Base-by-base conservation (phyloP, 139 green algal genomes). In the Pseudopediastrum boryanum region DNA sequence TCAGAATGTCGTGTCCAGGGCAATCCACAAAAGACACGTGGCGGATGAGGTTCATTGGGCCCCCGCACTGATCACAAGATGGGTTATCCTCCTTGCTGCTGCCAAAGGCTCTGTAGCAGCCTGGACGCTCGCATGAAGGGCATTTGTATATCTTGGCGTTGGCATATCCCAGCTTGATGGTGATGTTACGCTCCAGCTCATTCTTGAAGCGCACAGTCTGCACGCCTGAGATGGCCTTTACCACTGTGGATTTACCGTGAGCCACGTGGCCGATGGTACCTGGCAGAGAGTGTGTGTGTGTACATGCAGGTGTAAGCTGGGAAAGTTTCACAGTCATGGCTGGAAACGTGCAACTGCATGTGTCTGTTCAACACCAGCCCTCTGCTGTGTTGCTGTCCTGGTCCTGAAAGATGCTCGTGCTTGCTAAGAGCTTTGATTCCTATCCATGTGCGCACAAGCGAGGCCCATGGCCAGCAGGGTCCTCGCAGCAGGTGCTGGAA, bases 161-260 rank as follows among this genome's bases (percentile, higher is more conserved):
- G 25, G 97, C 96, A 84, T 99, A 99, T 9, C 76, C 76, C 9
- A 82, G 51, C 56, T 98, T 99, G 91, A 99, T 99, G 21, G 97
- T 99, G 73, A 99, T 99, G 85, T 99, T 99, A 38, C 97, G 89
- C 87, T 99, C 97, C 36, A 99, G 90, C 92, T 99, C 97, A 72
- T 99, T 99, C 91, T 99, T 99, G 89, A 99, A 99, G 13, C 97
- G 93, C 43, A 99, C 97, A 2, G 97, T 99, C 89, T 99, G 96
- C 54, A 99, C 97, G 50, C 97, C 97, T 3, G 93, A 98, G 79
- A 99, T 99, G 69, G 97, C 96, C 79, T 99, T 99, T 0, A 99
- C 97, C n/a, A 99, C 92, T 4, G 97, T 99, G 1, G 96, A 99
- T 86, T 99, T 99, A 50, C 97, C 97, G 88, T 99, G 97, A 3